These are phyloP conservation scores for Dactylorhiza incarnata DNA, from an alignment of 106 monocot species.

Conservation along the genomic window DNA sequence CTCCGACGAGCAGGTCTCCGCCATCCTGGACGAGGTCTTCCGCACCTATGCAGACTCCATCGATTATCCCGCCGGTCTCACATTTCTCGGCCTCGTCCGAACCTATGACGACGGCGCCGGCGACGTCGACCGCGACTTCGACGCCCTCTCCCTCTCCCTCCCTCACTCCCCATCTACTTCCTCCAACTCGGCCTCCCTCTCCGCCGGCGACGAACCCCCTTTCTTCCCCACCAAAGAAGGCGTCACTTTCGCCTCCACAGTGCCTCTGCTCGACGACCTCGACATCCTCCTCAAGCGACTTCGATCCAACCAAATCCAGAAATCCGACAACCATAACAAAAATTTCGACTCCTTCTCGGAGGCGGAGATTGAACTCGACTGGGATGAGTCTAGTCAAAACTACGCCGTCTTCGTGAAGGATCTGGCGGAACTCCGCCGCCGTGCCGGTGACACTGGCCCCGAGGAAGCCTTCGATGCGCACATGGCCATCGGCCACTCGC, in stretches of 20 bases:
- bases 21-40: conserved; percentile 91
- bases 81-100: conserved; percentile 43
- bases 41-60: conserved; percentile 65
- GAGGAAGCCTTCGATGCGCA: conserved; percentile 79
- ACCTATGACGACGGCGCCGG: conserved; percentile 79
- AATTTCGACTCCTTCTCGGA: conserved; percentile 64
- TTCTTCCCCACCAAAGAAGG: conserved; percentile 39
- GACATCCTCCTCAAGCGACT: conserved; percentile 71
- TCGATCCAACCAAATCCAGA: conserved; percentile 47
- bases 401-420: conserved; percentile 55
- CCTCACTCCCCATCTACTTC: conserved; percentile 8
- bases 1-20: conserved; percentile 68
- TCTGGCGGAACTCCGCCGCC: conserved; percentile 29
- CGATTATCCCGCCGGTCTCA: conserved; percentile 29
- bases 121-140: conserved; percentile 65
- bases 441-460: conserved; percentile 37
- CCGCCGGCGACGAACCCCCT: background rate
- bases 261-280: conserved; percentile 69
- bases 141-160: conserved; percentile 19
- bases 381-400: conserved; percentile 56
- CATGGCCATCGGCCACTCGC: conserved; percentile 51
- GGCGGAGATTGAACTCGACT: conserved; percentile 18
- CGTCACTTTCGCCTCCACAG: conserved; percentile 58
- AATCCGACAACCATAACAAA: conserved; percentile 30
- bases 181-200: background rate